Conservation (phyloP, 805 yeast genomes). For the Danielia reshetovae region DNA sequence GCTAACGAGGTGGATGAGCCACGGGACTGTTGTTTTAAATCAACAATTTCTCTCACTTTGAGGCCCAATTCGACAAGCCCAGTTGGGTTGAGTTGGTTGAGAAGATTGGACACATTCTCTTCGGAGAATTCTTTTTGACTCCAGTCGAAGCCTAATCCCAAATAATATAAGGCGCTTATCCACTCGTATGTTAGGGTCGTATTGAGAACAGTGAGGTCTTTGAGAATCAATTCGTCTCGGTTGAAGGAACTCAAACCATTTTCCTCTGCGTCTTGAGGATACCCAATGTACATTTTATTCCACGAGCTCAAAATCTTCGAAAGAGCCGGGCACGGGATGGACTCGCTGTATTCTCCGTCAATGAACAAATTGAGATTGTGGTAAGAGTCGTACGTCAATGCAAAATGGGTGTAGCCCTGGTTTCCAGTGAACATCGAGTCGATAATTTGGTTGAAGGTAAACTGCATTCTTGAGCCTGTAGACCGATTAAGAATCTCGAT, state of each 20-base stretch:
- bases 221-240: slow-evolving; percentile 27
- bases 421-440: slow-evolving; percentile 8
- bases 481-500: slow-evolving; percentile 24
- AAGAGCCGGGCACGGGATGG: slow-evolving; percentile 35
- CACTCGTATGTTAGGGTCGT: slow-evolving; percentile 43
- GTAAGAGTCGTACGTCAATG: slow-evolving; percentile 34
- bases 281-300: slow-evolving; percentile 37
- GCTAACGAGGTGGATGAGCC: background rate
- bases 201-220: slow-evolving; percentile 39
- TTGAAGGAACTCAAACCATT: slow-evolving; percentile 5
- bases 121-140: slow-evolving; percentile 34
- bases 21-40: background rate
- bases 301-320: slow-evolving; percentile 25
- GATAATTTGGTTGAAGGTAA: slow-evolving; percentile 31
- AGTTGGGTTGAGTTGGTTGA: slow-evolving; percentile 37
- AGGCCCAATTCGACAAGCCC: slow-evolving; percentile 34
- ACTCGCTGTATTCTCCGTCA: slow-evolving; percentile 47
- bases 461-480: slow-evolving; percentile 25
- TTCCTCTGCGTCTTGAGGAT: slow-evolving; percentile 5
- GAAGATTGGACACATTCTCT: slow-evolving; percentile 35
- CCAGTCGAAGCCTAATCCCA: slow-evolving; percentile 49
- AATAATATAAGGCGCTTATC: slow-evolving; percentile 43
- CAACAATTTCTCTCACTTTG: slow-evolving; percentile 26
- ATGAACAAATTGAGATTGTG: slow-evolving; percentile 42
- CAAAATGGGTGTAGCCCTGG: slow-evolving; percentile 29